phyloP scores from a whole-genome alignment of 2,329 filamentous ascomycete species.

The Pyrenophora seminiperda region DNA sequence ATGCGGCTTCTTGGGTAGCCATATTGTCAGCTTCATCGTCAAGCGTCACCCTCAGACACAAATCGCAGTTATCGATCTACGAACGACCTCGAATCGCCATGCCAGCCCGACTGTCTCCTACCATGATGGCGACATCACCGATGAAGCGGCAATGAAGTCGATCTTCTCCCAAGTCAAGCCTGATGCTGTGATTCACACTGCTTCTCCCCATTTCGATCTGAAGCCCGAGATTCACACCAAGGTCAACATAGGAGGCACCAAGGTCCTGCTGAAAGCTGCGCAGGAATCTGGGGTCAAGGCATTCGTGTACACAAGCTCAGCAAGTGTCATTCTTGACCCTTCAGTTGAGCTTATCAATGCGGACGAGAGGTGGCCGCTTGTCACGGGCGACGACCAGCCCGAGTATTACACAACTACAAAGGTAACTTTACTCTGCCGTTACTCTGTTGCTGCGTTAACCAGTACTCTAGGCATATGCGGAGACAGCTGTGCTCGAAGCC shows the following conservation, averaged over 20 bases:
- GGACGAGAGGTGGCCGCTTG: constrained; percentile 54
- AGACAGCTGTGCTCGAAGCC: constrained; percentile 55
- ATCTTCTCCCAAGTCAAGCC: constrained; percentile 53
- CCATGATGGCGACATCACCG: constrained; percentile 58
- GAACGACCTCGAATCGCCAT: constrained; percentile 49
- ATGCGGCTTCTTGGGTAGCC: constrained; percentile 58
- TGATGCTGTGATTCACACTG: constrained; percentile 58
- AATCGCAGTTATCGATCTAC: constrained; percentile 56
- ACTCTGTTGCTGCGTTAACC: not conserved
- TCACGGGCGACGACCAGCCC: constrained; percentile 54
- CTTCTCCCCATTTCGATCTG: constrained; percentile 51
- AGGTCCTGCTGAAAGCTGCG: constrained; percentile 54
- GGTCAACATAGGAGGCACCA: constrained; percentile 59
- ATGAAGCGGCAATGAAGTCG: constrained; percentile 48
- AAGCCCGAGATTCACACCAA: constrained; percentile 52
- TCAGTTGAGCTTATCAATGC: constrained; percentile 55
- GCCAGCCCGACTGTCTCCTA: constrained; percentile 53
- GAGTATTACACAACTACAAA: constrained; percentile 60
- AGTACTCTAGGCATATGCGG: constrained; percentile 50
- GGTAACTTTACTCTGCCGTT: constrained; percentile 23
- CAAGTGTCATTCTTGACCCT: constrained; percentile 56
- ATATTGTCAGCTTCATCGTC: constrained; percentile 56
- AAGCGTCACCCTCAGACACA: constrained; percentile 49
- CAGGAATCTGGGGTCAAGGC: constrained; percentile 57
- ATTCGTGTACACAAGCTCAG: constrained; percentile 60